These are phyloP conservation scores for Lenzites betulinus DNA, from an alignment of 768 basidiomycete genomes.

Conservation along the genomic window DNA sequence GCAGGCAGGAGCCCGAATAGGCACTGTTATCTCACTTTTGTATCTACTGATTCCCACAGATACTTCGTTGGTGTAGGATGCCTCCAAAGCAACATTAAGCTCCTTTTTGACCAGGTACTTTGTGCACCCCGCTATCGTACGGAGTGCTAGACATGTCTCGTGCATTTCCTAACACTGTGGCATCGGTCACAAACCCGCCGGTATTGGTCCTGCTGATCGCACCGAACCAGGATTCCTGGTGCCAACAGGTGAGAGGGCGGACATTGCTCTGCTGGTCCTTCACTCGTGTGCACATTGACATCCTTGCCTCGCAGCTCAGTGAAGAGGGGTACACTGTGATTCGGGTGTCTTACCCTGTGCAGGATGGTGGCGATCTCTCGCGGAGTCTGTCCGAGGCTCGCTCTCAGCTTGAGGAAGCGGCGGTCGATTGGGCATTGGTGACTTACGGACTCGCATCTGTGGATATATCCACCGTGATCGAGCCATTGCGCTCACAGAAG, in stretches of 20 bases:
- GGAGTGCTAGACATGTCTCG: conserved; percentile 17
- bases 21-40: not conserved
- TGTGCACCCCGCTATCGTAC: not conserved
- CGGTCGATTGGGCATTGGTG: conserved; percentile 15
- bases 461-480: not conserved
- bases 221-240: conserved; percentile 37
- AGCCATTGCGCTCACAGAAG: conserved; percentile 7
- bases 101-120: not conserved
- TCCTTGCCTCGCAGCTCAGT: conserved; percentile 30
- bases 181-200: conserved; percentile 33
- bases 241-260: conserved; percentile 35
- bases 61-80: not conserved
- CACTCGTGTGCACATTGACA: not conserved
- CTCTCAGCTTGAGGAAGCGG: not conserved
- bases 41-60: too few relatives aligned
- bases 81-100: not conserved
- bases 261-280: not conserved
- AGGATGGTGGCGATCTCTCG: conserved; percentile 18
- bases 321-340: conserved; percentile 44
- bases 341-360: conserved; percentile 32
- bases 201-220: conserved; percentile 35
- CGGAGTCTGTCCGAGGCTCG: conserved; percentile 23
- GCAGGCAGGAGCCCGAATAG: not conserved
- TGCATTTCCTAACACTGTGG: conserved; percentile 31
- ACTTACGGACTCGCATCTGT: conserved; percentile 17